phyloP scores from a whole-genome alignment of 768 basidiomycete genomes.

The Termitomyces sp. region DNA sequence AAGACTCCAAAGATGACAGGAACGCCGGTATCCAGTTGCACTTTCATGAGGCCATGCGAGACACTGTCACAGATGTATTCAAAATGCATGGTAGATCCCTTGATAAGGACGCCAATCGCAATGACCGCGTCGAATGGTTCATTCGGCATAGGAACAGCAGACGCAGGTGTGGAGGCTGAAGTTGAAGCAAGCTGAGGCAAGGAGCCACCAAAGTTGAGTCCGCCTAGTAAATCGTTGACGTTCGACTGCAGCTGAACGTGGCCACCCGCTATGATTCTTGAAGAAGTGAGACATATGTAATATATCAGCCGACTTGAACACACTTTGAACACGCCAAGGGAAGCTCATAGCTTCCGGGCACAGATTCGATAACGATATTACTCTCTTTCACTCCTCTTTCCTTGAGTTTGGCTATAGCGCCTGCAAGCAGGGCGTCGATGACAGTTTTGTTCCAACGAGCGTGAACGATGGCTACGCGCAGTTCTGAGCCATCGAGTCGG shows the following conservation, averaged over 20 bases:
- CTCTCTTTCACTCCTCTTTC: constrained; percentile 81
- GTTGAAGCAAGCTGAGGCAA: constrained; percentile 46
- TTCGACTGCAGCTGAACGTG: constrained; percentile 75
- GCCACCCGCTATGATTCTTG: constrained; percentile 79
- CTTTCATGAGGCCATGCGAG: constrained; percentile 89
- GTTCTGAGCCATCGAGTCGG: constrained; percentile 70
- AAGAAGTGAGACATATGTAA: constrained; percentile 5
- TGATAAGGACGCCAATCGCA: constrained; percentile 97
- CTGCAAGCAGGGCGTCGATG: constrained; percentile 80
- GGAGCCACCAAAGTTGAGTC: constrained; percentile 40
- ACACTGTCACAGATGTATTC: constrained; percentile 98
- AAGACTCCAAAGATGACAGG: constrained; percentile 97
- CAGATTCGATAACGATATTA: constrained; percentile 88
- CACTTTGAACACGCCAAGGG: constrained; percentile 86
- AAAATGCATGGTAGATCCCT: constrained; percentile 98
- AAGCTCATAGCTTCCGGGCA: constrained; percentile 94
- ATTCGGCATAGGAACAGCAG: constrained; percentile 32
- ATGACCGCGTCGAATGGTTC: constrained; percentile 92
- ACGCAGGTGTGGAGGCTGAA: constrained; percentile 36
- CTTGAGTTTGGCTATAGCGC: constrained; percentile 75
- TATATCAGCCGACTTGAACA: constrained; percentile 19
- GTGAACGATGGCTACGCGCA: constrained; percentile 91
- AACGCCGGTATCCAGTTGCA: constrained; percentile 89
- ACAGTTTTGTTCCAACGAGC: constrained; percentile 92
- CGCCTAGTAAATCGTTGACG: constrained; percentile 77